These are phyloP conservation scores for Ganoderma leucocontextum DNA, from an alignment of 1,284 basidiomycete genomes.

Conservation along the genomic window DNA sequence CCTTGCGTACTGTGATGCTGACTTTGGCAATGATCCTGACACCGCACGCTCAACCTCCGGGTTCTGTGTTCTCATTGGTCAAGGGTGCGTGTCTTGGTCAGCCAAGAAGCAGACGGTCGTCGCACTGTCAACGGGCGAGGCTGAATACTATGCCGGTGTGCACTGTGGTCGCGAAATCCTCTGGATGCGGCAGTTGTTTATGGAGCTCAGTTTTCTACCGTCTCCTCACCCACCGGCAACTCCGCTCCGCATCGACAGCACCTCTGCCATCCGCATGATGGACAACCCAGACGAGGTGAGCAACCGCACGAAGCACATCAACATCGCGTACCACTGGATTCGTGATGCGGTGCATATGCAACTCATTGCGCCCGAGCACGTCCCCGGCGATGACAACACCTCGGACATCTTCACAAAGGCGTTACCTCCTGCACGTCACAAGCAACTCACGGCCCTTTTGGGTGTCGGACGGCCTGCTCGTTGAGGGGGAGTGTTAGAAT, in stretches of 20 bases:
- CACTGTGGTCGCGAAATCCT: constrained; percentile 16
- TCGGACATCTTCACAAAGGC: constrained; percentile 19
- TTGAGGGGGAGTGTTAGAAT: constrained; percentile 22
- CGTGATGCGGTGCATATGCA: not conserved
- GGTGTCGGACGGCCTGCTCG: constrained; percentile 7
- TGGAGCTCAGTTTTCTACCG: constrained; percentile 45
- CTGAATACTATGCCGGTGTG: constrained; percentile 34
- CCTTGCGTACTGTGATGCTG: constrained; percentile 48
- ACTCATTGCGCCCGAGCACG: constrained; percentile 1
- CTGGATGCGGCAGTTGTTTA: constrained; percentile 29
- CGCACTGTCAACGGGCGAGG: too few species aligned
- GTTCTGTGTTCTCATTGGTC: constrained; percentile 23
- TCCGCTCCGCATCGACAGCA: constrained; percentile 16
- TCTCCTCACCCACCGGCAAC: constrained; percentile 38
- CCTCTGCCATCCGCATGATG: constrained; percentile 10
- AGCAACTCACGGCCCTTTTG: constrained; percentile 1
- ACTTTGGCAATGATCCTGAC: constrained; percentile 34
- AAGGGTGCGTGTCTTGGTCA: constrained; percentile 47
- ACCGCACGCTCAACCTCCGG: constrained; percentile 10
- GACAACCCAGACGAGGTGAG: constrained; percentile 15
- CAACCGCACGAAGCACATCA: constrained; percentile 16
- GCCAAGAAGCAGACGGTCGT: constrained; percentile 48
- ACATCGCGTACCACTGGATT: constrained; percentile 21
- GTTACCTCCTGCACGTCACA: not conserved
- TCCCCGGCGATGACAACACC: constrained; percentile 13